These are phyloP conservation scores for Podospora bellae-mahoneyi DNA, from an alignment of 495 filamentous ascomycete genomes.

Conservation along the genomic window DNA sequence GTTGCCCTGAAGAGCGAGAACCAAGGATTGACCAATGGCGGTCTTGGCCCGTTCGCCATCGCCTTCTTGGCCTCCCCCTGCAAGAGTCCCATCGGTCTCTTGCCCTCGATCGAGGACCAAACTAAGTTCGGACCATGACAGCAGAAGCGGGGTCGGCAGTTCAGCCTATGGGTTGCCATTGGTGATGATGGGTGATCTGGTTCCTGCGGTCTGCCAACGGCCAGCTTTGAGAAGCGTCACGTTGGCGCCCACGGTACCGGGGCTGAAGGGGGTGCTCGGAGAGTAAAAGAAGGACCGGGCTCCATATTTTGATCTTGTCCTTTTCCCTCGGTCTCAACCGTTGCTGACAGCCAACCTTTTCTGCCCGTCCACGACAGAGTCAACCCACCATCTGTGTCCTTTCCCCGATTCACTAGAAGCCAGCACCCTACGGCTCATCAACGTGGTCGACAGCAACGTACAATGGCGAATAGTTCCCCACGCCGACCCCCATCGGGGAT, in stretches of 20 bases:
- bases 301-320: neutral
- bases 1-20: neutral
- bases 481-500: slow-evolving; percentile 45
- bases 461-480: slow-evolving; percentile 23
- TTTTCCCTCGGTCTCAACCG: neutral
- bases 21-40: neutral
- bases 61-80: neutral
- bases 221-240: neutral
- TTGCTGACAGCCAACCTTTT: neutral
- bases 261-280: neutral
- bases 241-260: neutral
- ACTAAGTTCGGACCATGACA: neutral
- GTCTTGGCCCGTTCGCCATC: neutral
- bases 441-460: neutral
- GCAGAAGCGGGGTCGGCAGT: slow-evolving; percentile 18
- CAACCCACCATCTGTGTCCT: too few species aligned
- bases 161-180: slow-evolving; percentile 21
- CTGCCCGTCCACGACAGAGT: neutral
- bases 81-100: neutral
- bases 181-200: neutral
- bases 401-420: neutral
- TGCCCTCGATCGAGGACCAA: neutral
- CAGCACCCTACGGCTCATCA: neutral
- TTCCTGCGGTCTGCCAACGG: neutral
- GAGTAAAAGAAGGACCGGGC: neutral